phyloP scores from a whole-genome alignment of 1,284 basidiomycete genomes.

The Serendipita sp. region DNA sequence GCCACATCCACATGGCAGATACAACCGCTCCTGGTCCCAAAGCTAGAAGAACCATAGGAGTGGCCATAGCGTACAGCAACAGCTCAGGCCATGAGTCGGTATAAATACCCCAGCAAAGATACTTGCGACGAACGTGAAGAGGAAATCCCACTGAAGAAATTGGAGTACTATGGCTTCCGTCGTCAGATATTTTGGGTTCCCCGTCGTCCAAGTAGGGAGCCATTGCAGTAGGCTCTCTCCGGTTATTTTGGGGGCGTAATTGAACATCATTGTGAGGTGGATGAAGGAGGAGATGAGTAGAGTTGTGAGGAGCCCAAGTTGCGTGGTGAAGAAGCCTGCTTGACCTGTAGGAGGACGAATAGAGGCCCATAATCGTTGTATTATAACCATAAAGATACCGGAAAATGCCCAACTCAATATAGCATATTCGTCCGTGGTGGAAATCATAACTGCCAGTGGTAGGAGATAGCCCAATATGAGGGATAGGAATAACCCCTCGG shows the following conservation, averaged over 20 bases:
- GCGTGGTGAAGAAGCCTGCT: neutral
- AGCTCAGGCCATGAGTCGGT: neutral
- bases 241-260: neutral
- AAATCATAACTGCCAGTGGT: neutral
- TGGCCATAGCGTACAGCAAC: neutral
- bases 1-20: slow-evolving; percentile 8
- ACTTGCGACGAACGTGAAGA: neutral
- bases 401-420: neutral
- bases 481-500: neutral
- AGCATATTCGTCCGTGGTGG: neutral
- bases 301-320: neutral
- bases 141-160: neutral
- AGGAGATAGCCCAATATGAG: neutral
- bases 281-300: neutral
- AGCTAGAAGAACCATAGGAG: neutral
- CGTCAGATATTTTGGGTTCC: neutral
- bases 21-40: neutral
- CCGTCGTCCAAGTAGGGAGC: neutral
- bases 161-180: neutral
- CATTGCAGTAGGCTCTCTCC: neutral
- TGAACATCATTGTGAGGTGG: slow-evolving; percentile 2
- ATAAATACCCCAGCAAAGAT: neutral
- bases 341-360: neutral
- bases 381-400: neutral
- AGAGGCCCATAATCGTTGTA: neutral